Evolutionary conservation across 345 rosid species (phyloP).

Genomic region (Lumnitzera littorea): DNA sequence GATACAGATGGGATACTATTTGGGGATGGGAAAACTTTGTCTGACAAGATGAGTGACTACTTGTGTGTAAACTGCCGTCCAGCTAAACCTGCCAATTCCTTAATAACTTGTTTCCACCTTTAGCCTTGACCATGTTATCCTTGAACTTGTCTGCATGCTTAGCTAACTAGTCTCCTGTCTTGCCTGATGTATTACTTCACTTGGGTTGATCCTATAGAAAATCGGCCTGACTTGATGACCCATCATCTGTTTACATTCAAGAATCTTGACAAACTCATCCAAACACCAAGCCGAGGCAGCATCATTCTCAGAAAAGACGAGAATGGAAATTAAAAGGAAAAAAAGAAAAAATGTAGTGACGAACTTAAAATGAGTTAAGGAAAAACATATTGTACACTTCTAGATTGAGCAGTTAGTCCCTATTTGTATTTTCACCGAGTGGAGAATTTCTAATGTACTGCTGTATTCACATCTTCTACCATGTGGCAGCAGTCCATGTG

Average conservation of each 20-base stretch:
- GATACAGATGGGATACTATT: no score
- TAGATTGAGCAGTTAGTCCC: no score
- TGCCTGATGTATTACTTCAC: not conserved
- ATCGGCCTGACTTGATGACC: not conserved
- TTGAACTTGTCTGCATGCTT: not conserved
- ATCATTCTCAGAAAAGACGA: slow-evolving; percentile 1
- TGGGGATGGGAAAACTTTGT: no score
- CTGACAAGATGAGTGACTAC: no score
- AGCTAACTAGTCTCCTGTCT: not conserved
- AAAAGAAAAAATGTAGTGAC: no score
- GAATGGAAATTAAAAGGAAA: not conserved
- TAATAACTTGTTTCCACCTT: not conserved
- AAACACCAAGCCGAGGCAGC: not conserved
- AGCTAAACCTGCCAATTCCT: not conserved
- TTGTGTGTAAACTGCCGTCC: not conserved
- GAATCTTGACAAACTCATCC: not conserved
- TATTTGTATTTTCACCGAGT: no score
- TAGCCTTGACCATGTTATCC: not conserved
- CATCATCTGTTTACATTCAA: not conserved
- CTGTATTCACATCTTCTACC: no score
- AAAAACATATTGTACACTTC: no score
- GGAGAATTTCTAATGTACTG: no score
- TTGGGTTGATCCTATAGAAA: not conserved
- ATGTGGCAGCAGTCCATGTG: no score
- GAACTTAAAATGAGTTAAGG: no score